Percentiles rank a stretch among this genome's conserved stretches.
These are phyloP conservation scores for Oryza glaberrima DNA, from an alignment of 176 grass and related monocot genomes.

Conservation along the genomic window DNA sequence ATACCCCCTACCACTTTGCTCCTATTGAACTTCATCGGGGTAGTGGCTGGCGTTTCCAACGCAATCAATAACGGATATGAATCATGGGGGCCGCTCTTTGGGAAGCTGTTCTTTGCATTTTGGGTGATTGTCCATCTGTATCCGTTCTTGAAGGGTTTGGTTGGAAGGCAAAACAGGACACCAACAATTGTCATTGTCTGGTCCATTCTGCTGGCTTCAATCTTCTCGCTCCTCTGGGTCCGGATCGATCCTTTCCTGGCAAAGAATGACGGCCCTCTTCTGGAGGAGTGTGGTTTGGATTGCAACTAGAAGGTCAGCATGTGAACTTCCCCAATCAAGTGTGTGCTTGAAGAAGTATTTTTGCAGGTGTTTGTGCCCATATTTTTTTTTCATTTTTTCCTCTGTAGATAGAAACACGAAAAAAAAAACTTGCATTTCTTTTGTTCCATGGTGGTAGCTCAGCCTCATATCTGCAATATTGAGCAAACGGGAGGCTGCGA, in stretches of 20 bases:
- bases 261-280: conserved; percentile 46
- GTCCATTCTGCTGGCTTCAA: conserved; percentile 77
- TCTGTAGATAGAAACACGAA: conserved; percentile 54
- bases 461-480: conserved; percentile 56
- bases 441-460: conserved; percentile 53
- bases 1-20: conserved; percentile 70
- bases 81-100: conserved; percentile 73
- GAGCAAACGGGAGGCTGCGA: conserved; percentile 48
- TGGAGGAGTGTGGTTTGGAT: conserved; percentile 60
- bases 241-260: conserved; percentile 66
- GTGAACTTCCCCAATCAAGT: conserved; percentile 34
- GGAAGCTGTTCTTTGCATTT: conserved; percentile 77
- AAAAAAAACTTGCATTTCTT: conserved; percentile 42
- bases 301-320: conserved; percentile 48
- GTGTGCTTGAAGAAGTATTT: conserved; percentile 48
- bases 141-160: conserved; percentile 77
- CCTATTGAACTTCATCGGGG: conserved; percentile 67
- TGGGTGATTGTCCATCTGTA: conserved; percentile 81
- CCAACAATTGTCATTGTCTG: conserved; percentile 78
- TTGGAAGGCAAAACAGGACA: conserved; percentile 71
- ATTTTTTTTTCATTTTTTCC: conserved; percentile 37
- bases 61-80: conserved; percentile 79
- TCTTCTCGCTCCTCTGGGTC: conserved; percentile 73
- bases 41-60: conserved; percentile 62
- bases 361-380: conserved; percentile 58